phyloP scores from a whole-genome alignment of 768 basidiomycete genomes.

The Leccinum subgranulosum region DNA sequence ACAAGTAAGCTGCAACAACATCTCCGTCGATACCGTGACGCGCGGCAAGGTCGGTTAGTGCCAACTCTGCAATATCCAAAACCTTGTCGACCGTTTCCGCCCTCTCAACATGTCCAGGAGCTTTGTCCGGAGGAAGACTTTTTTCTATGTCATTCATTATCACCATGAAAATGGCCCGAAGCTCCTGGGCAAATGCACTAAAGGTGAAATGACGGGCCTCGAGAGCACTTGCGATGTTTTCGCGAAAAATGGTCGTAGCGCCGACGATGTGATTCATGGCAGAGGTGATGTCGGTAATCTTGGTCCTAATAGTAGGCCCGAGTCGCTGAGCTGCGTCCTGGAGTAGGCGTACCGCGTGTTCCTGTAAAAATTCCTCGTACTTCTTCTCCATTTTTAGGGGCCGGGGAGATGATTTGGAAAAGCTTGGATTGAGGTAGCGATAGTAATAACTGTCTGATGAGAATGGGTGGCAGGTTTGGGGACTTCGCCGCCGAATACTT shows the following conservation, averaged over 20 bases:
- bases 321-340: not conserved
- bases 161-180: slow-evolving; percentile 1
- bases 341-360: slow-evolving; percentile 4
- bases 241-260: slow-evolving; percentile 10
- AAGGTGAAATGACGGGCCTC: slow-evolving; percentile 2
- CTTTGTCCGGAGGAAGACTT: not conserved
- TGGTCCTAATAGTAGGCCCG: not conserved
- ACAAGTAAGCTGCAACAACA: slow-evolving; percentile 1
- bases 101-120: slow-evolving; percentile 5
- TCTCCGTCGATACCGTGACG: slow-evolving; percentile 8
- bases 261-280: slow-evolving; percentile 6
- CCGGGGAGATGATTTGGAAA: not conserved
- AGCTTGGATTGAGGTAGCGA: not conserved
- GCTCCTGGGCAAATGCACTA: slow-evolving; percentile 5
- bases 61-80: not conserved
- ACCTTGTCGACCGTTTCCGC: slow-evolving; percentile 5
- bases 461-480: too few species aligned
- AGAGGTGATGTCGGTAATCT: slow-evolving; percentile 6
- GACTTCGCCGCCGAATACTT: too few species aligned
- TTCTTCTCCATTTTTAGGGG: slow-evolving; percentile 8
- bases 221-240: slow-evolving; percentile 2
- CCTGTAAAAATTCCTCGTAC: slow-evolving; percentile 1
- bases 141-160: slow-evolving; percentile 1
- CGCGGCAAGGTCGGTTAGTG: not conserved
- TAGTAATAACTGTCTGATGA: too few species aligned